phyloP scores from a whole-genome alignment of 2,329 filamentous ascomycete species.

The Monilinia fructicola region DNA sequence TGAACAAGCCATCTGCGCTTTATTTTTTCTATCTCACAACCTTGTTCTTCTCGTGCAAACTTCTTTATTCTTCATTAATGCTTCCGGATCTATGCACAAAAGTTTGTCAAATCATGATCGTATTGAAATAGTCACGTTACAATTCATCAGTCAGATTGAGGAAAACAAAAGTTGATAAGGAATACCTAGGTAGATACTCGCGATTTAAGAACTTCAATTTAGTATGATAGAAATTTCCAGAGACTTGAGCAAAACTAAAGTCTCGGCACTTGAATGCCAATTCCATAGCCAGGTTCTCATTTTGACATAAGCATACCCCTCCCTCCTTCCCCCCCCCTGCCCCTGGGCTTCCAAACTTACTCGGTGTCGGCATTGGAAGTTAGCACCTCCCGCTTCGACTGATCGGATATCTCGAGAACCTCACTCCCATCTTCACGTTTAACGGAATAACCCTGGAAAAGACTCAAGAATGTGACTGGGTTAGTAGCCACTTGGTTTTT shows the following conservation, averaged over 20 bases:
- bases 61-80: background rate
- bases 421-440: background rate
- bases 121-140: background rate
- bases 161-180: background rate
- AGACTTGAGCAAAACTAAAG: background rate
- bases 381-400: background rate
- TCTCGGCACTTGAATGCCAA: too few relatives aligned
- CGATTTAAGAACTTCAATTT: background rate
- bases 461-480: background rate
- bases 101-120: background rate
- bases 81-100: background rate
- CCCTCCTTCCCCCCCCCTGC: too few relatives aligned
- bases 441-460: background rate
- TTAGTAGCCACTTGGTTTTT: background rate
- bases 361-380: too few relatives aligned
- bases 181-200: background rate
- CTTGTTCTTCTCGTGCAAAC: background rate
- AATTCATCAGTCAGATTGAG: background rate
- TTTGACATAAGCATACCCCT: background rate
- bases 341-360: too few relatives aligned
- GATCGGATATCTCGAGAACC: background rate
- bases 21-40: background rate
- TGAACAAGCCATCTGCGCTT: background rate
- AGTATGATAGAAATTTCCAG: background rate
- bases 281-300: background rate